phyloP scores from a whole-genome alignment of 2,329 filamentous ascomycete species.

The Colletotrichum sp. region DNA sequence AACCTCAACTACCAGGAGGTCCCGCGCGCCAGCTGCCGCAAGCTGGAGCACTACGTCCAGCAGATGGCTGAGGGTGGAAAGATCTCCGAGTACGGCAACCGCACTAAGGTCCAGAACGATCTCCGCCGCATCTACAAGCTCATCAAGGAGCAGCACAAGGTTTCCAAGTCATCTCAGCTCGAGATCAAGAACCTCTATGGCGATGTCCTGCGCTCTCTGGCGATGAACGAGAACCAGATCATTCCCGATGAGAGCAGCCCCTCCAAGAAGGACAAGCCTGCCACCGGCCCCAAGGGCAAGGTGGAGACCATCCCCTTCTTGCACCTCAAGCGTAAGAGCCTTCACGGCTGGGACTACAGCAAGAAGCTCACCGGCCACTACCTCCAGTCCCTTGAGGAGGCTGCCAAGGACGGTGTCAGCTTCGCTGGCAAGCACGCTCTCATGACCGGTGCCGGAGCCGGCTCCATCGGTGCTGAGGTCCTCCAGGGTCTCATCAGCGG shows the following conservation, averaged over 20 bases:
- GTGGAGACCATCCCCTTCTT: slow-evolving; percentile 98
- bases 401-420: slow-evolving; percentile 84
- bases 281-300: slow-evolving; percentile 78
- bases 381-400: slow-evolving; percentile 88
- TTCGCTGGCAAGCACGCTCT: slow-evolving; percentile 95
- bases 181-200: slow-evolving; percentile 96
- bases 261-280: slow-evolving; percentile 49
- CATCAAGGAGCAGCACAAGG: slow-evolving; percentile 97
- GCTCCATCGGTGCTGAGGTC: slow-evolving; percentile 96
- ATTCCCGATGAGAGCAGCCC: slow-evolving; percentile 77
- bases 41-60: slow-evolving; percentile 97
- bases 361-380: slow-evolving; percentile 97
- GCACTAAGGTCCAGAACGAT: slow-evolving; percentile 97
- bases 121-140: slow-evolving; percentile 95
- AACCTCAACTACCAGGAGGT: slow-evolving; percentile 93
- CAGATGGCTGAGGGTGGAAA: slow-evolving; percentile 99
- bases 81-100: slow-evolving; percentile 97
- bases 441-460: slow-evolving; percentile 98
- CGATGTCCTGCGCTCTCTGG: slow-evolving; percentile 90
- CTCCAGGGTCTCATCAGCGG: slow-evolving; percentile 95
- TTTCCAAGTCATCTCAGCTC: slow-evolving; percentile 93
- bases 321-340: slow-evolving; percentile 91
- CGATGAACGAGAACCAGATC: slow-evolving; percentile 98
- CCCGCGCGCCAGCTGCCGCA: slow-evolving; percentile 86
- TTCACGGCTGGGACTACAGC: slow-evolving; percentile 98